Evolutionary conservation across 768 basidiomycete genomes (phyloP).

Genomic region (Boletus huronensis): DNA sequence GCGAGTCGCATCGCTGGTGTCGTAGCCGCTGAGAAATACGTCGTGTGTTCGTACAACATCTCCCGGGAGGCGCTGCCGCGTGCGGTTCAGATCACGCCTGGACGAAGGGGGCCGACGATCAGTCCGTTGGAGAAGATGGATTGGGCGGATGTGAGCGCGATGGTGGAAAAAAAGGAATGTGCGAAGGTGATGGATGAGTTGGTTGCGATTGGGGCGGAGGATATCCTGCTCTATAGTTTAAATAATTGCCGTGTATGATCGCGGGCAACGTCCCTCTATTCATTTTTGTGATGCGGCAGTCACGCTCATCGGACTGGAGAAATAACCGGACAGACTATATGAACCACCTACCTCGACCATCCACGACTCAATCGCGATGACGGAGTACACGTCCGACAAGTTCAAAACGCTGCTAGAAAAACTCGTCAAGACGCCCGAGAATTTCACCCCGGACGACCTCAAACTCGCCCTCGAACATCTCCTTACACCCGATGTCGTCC

Average conservation of each 20-base stretch:
- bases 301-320: background rate
- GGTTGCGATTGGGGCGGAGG: conserved; percentile 80
- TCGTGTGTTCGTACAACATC: conserved; percentile 92
- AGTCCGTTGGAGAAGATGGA: conserved; percentile 74
- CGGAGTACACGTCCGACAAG: conserved; percentile 38
- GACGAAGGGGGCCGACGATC: conserved; percentile 85
- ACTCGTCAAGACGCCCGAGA: conserved; percentile 76
- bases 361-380: conserved; percentile 15
- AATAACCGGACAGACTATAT: too few species aligned
- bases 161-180: conserved; percentile 81
- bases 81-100: conserved; percentile 78
- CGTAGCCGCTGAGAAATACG: conserved; percentile 81
- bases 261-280: too few species aligned
- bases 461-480: conserved; percentile 69
- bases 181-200: conserved; percentile 90
- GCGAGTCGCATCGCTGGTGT: conserved; percentile 90
- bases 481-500: conserved; percentile 59
- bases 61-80: conserved; percentile 54
- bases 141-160: conserved; percentile 90
- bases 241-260: conserved; percentile 87
- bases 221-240: conserved; percentile 84
- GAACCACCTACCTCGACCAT: background rate
- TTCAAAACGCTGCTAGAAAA: conserved; percentile 80
- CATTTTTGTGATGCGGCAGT: background rate
- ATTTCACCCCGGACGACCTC: conserved; percentile 77